Evolutionary conservation across 495 filamentous ascomycete species (phyloP).

Genomic region (Annulohypoxylon bovei): DNA sequence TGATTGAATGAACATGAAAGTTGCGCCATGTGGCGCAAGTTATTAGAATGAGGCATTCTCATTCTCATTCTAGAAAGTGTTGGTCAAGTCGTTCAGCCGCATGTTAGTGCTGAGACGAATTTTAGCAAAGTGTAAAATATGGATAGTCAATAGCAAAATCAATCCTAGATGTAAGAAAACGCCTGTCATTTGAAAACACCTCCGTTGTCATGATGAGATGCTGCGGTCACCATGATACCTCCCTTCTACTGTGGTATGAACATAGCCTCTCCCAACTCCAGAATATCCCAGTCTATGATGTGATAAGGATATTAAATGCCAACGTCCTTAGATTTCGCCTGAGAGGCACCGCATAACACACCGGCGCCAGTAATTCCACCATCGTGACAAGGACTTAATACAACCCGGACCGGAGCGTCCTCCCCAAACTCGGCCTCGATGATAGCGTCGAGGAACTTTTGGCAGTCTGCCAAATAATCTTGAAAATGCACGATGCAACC

Average conservation of each 20-base stretch:
- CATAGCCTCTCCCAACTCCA: conserved; percentile 37
- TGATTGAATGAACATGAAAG: not conserved
- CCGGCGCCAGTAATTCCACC: conserved; percentile 81
- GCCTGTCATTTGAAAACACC: conserved; percentile 14
- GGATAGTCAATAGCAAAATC: not conserved
- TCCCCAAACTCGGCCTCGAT: conserved; percentile 65
- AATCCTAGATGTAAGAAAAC: not conserved
- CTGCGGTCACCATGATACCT: conserved; percentile 3
- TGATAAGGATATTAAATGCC: conserved; percentile 10
- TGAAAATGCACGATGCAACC: conserved; percentile 83
- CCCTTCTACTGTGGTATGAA: conserved; percentile 24
- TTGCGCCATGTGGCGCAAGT: not conserved
- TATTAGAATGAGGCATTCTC: not conserved
- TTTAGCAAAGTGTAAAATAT: conserved; percentile 12
- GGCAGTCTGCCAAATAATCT: conserved; percentile 74
- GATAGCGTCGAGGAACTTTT: conserved; percentile 71
- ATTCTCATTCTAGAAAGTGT: not conserved
- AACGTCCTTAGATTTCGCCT: conserved; percentile 39
- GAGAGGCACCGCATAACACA: conserved; percentile 61
- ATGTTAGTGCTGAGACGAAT: not conserved
- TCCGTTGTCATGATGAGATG: conserved; percentile 11
- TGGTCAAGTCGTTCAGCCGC: not conserved
- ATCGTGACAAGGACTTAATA: conserved; percentile 75
- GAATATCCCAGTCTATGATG: conserved; percentile 20
- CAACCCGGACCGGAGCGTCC: conserved; percentile 66